Conservation (phyloP, 1,284 basidiomycete species). For the Meira miltonrushii region DNA sequence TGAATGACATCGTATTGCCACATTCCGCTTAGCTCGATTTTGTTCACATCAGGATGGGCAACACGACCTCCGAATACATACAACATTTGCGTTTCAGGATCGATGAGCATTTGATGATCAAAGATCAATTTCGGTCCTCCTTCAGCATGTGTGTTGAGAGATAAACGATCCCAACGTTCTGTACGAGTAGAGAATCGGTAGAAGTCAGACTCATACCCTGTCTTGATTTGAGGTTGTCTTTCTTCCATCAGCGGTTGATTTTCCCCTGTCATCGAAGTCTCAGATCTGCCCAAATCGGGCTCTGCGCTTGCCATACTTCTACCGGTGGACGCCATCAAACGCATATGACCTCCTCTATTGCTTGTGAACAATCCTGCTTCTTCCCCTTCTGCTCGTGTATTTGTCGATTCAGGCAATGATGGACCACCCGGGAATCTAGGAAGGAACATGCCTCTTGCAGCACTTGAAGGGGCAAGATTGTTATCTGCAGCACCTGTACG, state of each 20-base stretch:
- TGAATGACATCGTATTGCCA: slow-evolving; percentile 49
- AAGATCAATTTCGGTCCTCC: slow-evolving; percentile 70
- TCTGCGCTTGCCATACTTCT: slow-evolving; percentile 1
- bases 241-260: slow-evolving; percentile 9
- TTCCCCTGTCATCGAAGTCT: slow-evolving; percentile 11
- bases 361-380: slow-evolving; percentile 2
- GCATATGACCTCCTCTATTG: slow-evolving; percentile 1
- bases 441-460: slow-evolving; percentile 5
- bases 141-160: slow-evolving; percentile 50
- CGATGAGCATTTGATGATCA: slow-evolving; percentile 76
- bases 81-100: slow-evolving; percentile 65
- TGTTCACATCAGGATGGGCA: slow-evolving; percentile 58
- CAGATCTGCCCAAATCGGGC: slow-evolving; percentile 1
- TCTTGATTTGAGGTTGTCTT: background rate
- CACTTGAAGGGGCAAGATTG: background rate
- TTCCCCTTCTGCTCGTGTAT: background rate
- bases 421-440: background rate
- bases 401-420: background rate
- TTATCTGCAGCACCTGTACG: background rate
- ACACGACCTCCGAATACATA: slow-evolving; percentile 75
- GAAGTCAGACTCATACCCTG: slow-evolving; percentile 43
- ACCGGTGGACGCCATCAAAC: slow-evolving; percentile 2
- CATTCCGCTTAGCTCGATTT: slow-evolving; percentile 48
- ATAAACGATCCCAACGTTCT: slow-evolving; percentile 49
- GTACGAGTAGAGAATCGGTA: slow-evolving; percentile 50